Percentiles rank a stretch among this genome's conserved stretches.
Conservation (phyloP, 352 stramenopile genomes). For the Globisporangium apiculatum region DNA sequence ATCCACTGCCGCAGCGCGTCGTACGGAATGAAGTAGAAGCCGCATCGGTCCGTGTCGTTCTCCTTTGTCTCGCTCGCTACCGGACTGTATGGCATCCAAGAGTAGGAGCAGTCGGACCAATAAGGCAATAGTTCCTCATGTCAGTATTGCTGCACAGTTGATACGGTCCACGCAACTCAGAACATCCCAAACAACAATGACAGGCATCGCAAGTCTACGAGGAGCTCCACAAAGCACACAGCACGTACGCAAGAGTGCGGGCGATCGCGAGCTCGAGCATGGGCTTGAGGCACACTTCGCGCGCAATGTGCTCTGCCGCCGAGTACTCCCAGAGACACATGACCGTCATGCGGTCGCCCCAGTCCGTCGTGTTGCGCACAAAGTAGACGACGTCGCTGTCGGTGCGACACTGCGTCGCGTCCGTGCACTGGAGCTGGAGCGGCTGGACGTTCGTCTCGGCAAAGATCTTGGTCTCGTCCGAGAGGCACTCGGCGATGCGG, state of each 20-base stretch:
- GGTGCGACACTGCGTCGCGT: conserved; percentile 41
- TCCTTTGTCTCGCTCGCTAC: conserved; percentile 48
- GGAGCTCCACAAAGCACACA: neutral
- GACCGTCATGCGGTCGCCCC: conserved; percentile 75
- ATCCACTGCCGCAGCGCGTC: conserved; percentile 68
- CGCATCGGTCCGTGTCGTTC: conserved; percentile 71
- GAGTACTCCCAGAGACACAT: conserved; percentile 84
- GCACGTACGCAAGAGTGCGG: conserved; percentile 32
- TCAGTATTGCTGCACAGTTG: too few species aligned
- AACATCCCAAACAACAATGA: too few species aligned
- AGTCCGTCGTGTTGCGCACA: conserved; percentile 73
- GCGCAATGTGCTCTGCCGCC: conserved; percentile 25
- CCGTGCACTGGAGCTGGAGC: conserved; percentile 56
- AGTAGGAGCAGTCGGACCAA: neutral
- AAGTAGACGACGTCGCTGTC: conserved; percentile 68
- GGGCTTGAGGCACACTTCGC: conserved; percentile 60
- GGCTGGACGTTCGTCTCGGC: conserved; percentile 68
- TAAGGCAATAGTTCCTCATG: too few species aligned
- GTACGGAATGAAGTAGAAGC: conserved; percentile 84
- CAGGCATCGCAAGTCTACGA: neutral
- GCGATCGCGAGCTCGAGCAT: conserved; percentile 71
- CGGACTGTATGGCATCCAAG: conserved; percentile 15
- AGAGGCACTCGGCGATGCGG: conserved; percentile 46
- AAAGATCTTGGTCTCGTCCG: conserved; percentile 58
- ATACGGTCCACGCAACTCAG: too few species aligned